Conservation (phyloP, 805 yeast genomes). For the Metschnikowia hibisci region DNA sequence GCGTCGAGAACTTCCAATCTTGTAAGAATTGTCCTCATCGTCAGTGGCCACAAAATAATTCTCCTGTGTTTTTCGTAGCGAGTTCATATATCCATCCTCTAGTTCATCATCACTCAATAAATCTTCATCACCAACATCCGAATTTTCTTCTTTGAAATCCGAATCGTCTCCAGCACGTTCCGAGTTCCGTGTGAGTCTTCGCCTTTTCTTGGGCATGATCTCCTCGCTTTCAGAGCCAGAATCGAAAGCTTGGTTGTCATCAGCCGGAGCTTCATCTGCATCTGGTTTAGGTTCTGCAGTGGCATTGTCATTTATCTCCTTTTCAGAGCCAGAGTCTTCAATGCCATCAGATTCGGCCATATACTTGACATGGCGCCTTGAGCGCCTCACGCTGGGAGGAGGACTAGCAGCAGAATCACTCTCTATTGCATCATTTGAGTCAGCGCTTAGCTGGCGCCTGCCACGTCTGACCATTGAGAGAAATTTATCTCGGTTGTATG, state of each 20-base stretch:
- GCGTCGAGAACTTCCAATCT: constrained; percentile 20
- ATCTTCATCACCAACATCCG: constrained; percentile 11
- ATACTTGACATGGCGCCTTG: constrained; percentile 13
- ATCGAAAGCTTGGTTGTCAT: constrained; percentile 10
- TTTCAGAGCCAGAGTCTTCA: constrained; percentile 4
- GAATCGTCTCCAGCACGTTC: constrained; percentile 17
- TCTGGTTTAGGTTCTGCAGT: constrained; percentile 11
- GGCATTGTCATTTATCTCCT: neutral
- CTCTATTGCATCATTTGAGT: constrained; percentile 8
- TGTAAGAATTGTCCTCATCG: constrained; percentile 28
- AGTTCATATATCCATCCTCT: constrained; percentile 18
- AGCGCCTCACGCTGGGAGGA: constrained; percentile 9
- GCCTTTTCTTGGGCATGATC: constrained; percentile 14
- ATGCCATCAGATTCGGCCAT: constrained; percentile 14
- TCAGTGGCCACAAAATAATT: constrained; percentile 36
- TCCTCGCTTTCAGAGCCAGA: constrained; percentile 12
- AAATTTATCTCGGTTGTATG: constrained; percentile 12
- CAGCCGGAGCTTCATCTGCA: neutral
- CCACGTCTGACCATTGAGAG: constrained; percentile 17
- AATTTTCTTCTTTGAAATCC: constrained; percentile 16
- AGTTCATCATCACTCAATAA: constrained; percentile 11
- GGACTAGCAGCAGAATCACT: constrained; percentile 1
- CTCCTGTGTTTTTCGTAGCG: constrained; percentile 23
- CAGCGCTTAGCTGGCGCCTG: constrained; percentile 11
- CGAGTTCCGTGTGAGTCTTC: constrained; percentile 6